Evolutionary conservation across 108 stramenopile species (phyloP), one percentile per base, ranked within the genome.

Genomic region (Cyclotella sp.): DNA sequence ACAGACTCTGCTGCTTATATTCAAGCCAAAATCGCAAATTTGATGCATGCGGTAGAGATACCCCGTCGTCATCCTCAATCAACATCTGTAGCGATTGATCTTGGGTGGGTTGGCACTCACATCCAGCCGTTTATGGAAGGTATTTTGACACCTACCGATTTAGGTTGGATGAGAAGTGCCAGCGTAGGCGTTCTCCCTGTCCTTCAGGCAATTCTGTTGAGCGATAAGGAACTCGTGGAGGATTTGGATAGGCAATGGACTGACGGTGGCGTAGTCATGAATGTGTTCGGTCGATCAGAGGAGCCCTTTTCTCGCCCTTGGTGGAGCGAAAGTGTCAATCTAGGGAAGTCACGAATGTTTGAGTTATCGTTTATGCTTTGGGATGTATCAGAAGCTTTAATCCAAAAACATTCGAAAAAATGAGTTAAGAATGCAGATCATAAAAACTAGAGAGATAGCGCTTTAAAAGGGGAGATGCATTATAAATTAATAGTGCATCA

Each of bases 41-140:
- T 73, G 4, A 78, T 82, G 81, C 81, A 82, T 68, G 81, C 55
- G 6, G 57, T 78, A 26, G 77, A 78, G 21, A 59, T 82, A 39
- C 77, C 81, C 3, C 72, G 51, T 0, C 46, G 43, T 40, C 77
- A 82, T 67, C 70, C 71, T 24, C 27, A 8, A 22, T 46, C 77
- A 15, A 65, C 63, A 14, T 63, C 81, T 5, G 49, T 82, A 22
- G 81, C 77, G 0, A 78, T 82, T 34, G 81, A 82, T 44, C 42
- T 82, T 27, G 81, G 81, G 5, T 82, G 77, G 77, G 81, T 82
- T 41, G 77, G 77, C 5, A 82, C 81, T 11, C 24, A 46, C 8
- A 82, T 82, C 43, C 77, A 72, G 41, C 52, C 81, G n/a, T 78
- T 72, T 18, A 82, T 82, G 81, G 45, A 42, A 22, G 59, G 72